These are phyloP conservation scores for Microdochium paspali DNA, from an alignment of 2,329 filamentous ascomycete species.

Conservation along the genomic window DNA sequence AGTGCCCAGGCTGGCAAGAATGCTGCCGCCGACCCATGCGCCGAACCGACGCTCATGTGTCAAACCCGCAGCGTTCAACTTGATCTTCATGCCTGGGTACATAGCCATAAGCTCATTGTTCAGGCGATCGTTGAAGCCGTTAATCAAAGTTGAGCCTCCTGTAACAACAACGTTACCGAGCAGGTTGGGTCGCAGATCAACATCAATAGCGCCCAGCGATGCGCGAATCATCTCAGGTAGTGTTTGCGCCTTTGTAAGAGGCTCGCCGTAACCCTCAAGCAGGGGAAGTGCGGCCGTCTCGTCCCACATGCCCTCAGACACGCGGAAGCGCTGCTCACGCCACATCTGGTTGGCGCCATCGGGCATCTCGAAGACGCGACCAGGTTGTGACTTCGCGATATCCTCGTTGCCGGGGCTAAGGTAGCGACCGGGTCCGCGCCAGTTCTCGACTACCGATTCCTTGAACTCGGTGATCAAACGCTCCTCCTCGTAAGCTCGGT, in stretches of 20 bases:
- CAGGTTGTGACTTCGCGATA: slow-evolving; percentile 59
- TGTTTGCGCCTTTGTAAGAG: slow-evolving; percentile 63
- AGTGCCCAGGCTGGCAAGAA: slow-evolving; percentile 86
- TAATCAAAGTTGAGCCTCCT: slow-evolving; percentile 76
- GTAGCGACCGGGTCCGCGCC: slow-evolving; percentile 70
- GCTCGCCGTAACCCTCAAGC: slow-evolving; percentile 25
- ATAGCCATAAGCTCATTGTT: slow-evolving; percentile 73
- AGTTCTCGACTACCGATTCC: slow-evolving; percentile 91
- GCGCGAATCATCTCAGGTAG: slow-evolving; percentile 75
- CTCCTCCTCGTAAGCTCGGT: slow-evolving; percentile 80
- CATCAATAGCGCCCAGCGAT: slow-evolving; percentile 71
- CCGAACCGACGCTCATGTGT: slow-evolving; percentile 86
- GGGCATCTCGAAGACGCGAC: slow-evolving; percentile 91
- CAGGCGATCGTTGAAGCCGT: slow-evolving; percentile 85
- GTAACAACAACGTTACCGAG: slow-evolving; percentile 89
- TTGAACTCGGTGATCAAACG: slow-evolving; percentile 93
- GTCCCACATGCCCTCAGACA: slow-evolving; percentile 87
- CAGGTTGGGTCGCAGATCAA: slow-evolving; percentile 75
- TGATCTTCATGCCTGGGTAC: slow-evolving; percentile 79
- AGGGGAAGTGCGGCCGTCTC: slow-evolving; percentile 60
- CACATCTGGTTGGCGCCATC: slow-evolving; percentile 96
- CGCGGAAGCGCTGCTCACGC: slow-evolving; percentile 75
- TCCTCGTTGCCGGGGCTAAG: slow-evolving; percentile 64
- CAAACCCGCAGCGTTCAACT: slow-evolving; percentile 78
- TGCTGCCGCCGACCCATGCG: slow-evolving; percentile 93